phyloP scores from a whole-genome alignment of 73 alveolate genomes.

The Effrenium voratum region DNA sequence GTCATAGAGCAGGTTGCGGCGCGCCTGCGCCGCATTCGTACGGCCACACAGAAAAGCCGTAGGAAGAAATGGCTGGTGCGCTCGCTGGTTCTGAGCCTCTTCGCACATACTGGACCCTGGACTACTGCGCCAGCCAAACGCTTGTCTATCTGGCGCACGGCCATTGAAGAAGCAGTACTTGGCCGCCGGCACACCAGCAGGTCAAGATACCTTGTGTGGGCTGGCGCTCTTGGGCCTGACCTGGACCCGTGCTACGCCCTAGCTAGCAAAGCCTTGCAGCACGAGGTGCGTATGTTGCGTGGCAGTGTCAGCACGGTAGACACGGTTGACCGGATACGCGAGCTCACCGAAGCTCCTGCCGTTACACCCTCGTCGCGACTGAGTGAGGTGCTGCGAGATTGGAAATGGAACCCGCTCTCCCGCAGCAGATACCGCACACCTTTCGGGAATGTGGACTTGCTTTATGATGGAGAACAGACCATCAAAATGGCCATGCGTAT shows the following conservation, averaged over 20 bases:
- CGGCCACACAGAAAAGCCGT: not conserved
- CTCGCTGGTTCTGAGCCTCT: conserved; percentile 6
- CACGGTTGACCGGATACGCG: not conserved
- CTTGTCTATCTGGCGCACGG: not conserved
- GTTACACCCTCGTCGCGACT: not conserved
- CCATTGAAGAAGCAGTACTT: not conserved
- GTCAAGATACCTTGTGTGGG: conserved; percentile 24
- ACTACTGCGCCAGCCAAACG: not conserved
- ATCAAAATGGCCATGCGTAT: not conserved
- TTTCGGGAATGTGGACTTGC: not conserved
- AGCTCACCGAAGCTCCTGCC: not conserved
- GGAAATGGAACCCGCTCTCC: not conserved
- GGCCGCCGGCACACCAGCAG: not conserved
- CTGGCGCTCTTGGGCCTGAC: not conserved
- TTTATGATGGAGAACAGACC: not conserved
- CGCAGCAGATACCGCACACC: not conserved
- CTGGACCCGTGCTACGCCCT: not conserved
- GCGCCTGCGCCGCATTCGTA: conserved; percentile 2
- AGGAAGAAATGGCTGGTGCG: not conserved
- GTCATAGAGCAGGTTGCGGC: not conserved
- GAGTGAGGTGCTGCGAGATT: not conserved
- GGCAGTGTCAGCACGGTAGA: too few species aligned
- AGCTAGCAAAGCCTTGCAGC: not conserved
- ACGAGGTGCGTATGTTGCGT: not conserved
- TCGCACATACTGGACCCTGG: conserved; percentile 26